Base-by-base conservation (phyloP, 305 asterid genomes). In the Striga hermonthica region DNA sequence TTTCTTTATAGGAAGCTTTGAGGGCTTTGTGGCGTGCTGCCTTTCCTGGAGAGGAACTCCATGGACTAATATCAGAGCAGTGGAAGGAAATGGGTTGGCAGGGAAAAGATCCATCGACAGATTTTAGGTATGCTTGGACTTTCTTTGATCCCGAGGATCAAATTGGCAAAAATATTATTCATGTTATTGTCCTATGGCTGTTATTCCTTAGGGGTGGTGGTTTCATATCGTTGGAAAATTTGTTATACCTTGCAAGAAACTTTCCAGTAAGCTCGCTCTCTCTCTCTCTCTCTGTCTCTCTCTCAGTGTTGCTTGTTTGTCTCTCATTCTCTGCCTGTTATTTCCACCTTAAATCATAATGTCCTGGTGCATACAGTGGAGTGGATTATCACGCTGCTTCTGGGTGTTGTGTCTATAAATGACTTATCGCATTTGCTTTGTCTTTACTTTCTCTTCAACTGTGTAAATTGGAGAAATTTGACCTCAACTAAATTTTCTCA, bases 81-180 rank as follows among this genome's bases (percentile, higher is more conserved):
- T 94, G 99, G 99, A 94, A 94, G 76, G 97, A 91, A 76, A 94
- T 94, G 99, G 99, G 99, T 74, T 94, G 99, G 99, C 99, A 94
- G 80, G 99, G 99, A 62, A 94, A 94, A 87, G 99, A 94, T 81
- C 99, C 99, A 37, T 86, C 99, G 37, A 94, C 99, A 67, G 99
- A 94, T 83, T 94, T 94, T 76, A 79, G 99, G 99, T 89, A 78
- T 47, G 52, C 60, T 64, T 71, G 14, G 48, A 49, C 39, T 52
- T 68, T 50, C 62, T 37, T 59, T 49, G 16, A 54, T 61, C 47
- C 36, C 45, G 74, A 67, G 71, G 66, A 74, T 68, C 66, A 63
- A 71, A 48, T 57, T 71, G 66, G 67, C 60, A 34, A 15, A n/a
- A 50, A 10, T 63, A 40, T 50, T 50, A 4, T 57, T 57, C 22